phyloP scores from a whole-genome alignment of 805 yeast genomes.

The Candida quercuum region DNA sequence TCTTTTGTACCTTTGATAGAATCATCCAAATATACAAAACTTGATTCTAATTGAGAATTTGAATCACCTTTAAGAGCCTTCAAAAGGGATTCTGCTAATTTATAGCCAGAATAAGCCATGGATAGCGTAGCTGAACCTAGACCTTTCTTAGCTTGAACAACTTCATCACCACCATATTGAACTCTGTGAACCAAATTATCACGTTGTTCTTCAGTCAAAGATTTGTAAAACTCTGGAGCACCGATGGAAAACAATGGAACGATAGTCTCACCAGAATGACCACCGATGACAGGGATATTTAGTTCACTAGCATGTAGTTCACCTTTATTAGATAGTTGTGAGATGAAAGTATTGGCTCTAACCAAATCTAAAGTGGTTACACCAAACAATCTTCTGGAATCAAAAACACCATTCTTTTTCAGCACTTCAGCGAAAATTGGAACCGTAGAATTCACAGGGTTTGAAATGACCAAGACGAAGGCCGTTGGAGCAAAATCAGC shows the following conservation, averaged over 20 bases:
- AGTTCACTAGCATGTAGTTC: conserved; percentile 12
- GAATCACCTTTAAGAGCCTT: conserved; percentile 42
- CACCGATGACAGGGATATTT: conserved; percentile 74
- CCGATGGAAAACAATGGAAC: conserved; percentile 69
- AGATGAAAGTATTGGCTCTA: conserved; percentile 59
- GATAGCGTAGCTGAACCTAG: conserved; percentile 82
- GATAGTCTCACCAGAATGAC: conserved; percentile 81
- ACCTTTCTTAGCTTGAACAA: conserved; percentile 79
- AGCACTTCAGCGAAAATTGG: conserved; percentile 80
- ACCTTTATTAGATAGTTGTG: conserved; percentile 15
- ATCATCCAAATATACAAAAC: conserved; percentile 48
- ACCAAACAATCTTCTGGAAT: conserved; percentile 76
- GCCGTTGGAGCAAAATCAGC: conserved; percentile 68
- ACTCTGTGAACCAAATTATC: conserved; percentile 69
- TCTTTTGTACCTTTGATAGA: conserved; percentile 19
- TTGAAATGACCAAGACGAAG: conserved; percentile 61
- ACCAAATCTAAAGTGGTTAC: conserved; percentile 77
- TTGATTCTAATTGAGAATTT: conserved; percentile 35
- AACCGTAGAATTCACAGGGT: conserved; percentile 82
- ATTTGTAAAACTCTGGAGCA: conserved; percentile 37
- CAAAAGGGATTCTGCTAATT: conserved; percentile 64
- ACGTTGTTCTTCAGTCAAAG: conserved; percentile 35
- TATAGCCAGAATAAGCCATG: conserved; percentile 83
- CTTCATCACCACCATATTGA: conserved; percentile 87
- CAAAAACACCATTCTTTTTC: conserved; percentile 64